Base-by-base conservation (phyloP, 306 rosid species). In the Mimosa bimucronata region DNA sequence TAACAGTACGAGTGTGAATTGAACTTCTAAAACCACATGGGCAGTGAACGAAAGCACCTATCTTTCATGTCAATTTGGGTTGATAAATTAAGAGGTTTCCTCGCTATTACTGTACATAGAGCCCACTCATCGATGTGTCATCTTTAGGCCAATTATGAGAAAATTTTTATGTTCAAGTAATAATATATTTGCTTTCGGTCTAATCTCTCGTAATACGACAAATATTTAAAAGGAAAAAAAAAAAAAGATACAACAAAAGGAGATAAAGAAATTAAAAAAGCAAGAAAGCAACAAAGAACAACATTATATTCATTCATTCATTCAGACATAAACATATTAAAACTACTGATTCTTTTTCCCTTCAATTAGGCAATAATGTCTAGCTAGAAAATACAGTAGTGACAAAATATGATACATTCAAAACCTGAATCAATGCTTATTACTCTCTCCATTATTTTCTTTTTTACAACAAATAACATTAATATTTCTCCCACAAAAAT, bases 401-500 rank as follows among this genome's bases (percentile, higher is more conserved):
- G 67, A 61, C 6, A 18, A 61, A 61, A 26, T 21, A 16, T 15
- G 38, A 18, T 7, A 30, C 23, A 80, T 26, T 42, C 67, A 44
- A 44, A 40, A 30, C 9, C 71, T 38, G 64, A 53, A 82, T 21
- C 9, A 55, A 55, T 61, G 25, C 29, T 67, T 29, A 1, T n/a
- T 13, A 45, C 41, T 14, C 66, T 12, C 28, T 38, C 29, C 48
- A 31, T 46, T 21, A 25, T 12, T 64, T 7, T 28, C 6, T 12
- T 14, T 66, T 21, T 2, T 53, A 1, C 25, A 6, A 30, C 68
- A 73, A 2, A 55, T 45, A 60, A 71, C n/a, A 80, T n/a, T 67
- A 66, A 9, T 84, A n/a, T 21, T 4, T 82, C 75, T 91, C 98
- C 97, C 95, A 92, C 55, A 81, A 86, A 61, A 79, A 86, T 29